These are phyloP conservation scores for Echium plantagineum DNA, from an alignment of 257 asterid genomes.

Conservation along the genomic window DNA sequence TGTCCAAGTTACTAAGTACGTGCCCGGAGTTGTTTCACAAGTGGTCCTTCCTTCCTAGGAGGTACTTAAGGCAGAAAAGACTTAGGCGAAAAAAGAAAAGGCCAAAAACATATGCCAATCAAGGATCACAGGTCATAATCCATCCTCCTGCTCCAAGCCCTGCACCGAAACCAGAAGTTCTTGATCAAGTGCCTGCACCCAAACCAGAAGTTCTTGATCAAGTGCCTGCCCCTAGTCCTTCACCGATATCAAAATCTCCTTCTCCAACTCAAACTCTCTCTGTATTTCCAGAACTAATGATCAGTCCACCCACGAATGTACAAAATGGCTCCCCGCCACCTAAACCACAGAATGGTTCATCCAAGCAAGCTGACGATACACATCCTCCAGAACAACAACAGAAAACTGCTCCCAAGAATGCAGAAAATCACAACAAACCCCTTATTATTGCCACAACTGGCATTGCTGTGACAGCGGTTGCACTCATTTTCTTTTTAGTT, in stretches of 20 bases:
- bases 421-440: conserved; percentile 10
- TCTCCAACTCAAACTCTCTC: conserved; percentile 18
- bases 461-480: conserved; percentile 34
- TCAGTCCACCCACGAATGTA: conserved; percentile 5
- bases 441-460: conserved; percentile 32
- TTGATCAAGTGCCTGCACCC: conserved; percentile 5
- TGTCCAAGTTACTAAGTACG: conserved; percentile 9
- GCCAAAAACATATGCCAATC: background rate
- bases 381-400: conserved; percentile 16
- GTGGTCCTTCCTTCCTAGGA: conserved; percentile 42
- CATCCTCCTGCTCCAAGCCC: conserved; percentile 6
- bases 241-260: conserved; percentile 18
- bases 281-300: conserved; percentile 15
- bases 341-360: background rate
- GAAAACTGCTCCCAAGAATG: conserved; percentile 11
- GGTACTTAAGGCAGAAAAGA: conserved; percentile 36
- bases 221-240: conserved; percentile 19
- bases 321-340: conserved; percentile 11
- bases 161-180: background rate
- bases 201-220: background rate
- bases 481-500: conserved; percentile 29
- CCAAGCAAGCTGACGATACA: background rate
- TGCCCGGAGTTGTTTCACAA: conserved; percentile 23
- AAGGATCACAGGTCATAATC: background rate
- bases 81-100: background rate